Evolutionary conservation across 192 early-diverging fungal genomes (phyloP), one percentile per base, ranked within the genome.

Genomic region (Coemansia asiatica): DNA sequence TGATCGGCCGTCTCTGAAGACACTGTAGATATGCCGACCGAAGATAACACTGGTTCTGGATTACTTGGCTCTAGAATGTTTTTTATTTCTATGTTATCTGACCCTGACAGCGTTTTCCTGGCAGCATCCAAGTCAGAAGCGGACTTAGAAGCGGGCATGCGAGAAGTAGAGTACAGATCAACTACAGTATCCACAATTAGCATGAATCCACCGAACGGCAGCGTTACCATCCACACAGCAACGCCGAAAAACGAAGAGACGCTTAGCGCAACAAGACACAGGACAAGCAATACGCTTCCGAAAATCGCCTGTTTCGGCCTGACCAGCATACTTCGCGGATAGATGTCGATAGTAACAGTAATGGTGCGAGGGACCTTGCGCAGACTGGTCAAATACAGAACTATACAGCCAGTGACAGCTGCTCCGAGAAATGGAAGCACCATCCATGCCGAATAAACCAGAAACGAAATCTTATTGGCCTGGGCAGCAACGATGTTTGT

Each of bases 401-500:
- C 81, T 25, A 81, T 72, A 1, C 80, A 38, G 47, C 87, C 90
- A 4, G 86, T 85, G 2, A 86, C 38, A 0, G 85, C 58, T 0
- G 87, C 73, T 3, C 83, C 76, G 16, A 83, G 77, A 2, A 90
- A 65, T 9, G 94, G 94, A 0, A 91, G 63, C 5, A 85, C 31
- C 94, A 96, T 96, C 90, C 91, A 93, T 2, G 90, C 90, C 12
- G 90, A 86, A 66, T 93, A 96, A 21, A 81, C 82, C 12, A 92
- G 60, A 59, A 92, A 91, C 2, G 80, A 85, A 33, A 96, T 86
- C 21, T 70, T 68, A 61, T 87, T 92, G 1, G 91, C 92, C 68
- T 93, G 85, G 18, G 90, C 87, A 3, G 91, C 91, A 35, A 96
- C 84, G 13, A 96, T 88, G 69, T 96, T 94, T 8, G 92, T 94